Evolutionary conservation across 202 grass and related monocot species (phyloP).

Genomic region (Saccharum hybrid): DNA sequence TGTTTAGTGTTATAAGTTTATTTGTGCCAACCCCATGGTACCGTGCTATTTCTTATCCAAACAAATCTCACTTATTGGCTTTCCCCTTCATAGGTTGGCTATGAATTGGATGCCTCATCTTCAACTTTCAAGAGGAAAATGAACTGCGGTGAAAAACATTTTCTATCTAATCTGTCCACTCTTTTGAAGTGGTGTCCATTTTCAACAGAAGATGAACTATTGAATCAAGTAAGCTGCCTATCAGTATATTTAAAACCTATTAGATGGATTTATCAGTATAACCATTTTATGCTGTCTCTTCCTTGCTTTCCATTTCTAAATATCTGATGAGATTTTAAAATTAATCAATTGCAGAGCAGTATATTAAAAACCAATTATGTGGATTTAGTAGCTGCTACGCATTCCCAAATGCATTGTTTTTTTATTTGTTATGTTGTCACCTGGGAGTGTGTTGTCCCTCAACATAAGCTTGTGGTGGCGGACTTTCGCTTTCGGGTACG

Average conservation of each 20-base stretch:
- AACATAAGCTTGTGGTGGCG: no score
- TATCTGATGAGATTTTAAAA: constrained; percentile 17
- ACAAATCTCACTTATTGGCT: not conserved
- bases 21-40: constrained; percentile 26
- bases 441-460: no score
- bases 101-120: constrained; percentile 63
- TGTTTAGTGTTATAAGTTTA: constrained; percentile 25
- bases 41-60: constrained; percentile 28
- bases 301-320: not conserved
- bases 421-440: not conserved
- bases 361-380: constrained; percentile 2
- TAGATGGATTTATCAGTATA: not conserved
- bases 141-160: constrained; percentile 52
- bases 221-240: constrained; percentile 73
- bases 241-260: not conserved
- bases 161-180: constrained; percentile 67
- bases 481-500: no score
- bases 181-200: constrained; percentile 75
- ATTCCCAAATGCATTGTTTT: not conserved
- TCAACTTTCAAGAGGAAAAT: constrained; percentile 56
- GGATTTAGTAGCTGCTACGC: not conserved
- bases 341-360: constrained; percentile 3
- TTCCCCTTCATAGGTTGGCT: constrained; percentile 66
- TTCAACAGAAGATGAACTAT: constrained; percentile 66
- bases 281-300: not conserved